Evolutionary conservation across 2,329 filamentous ascomycete species (phyloP), one percentile per base, ranked within the genome.

Genomic region (Colletotrichum incanum): DNA sequence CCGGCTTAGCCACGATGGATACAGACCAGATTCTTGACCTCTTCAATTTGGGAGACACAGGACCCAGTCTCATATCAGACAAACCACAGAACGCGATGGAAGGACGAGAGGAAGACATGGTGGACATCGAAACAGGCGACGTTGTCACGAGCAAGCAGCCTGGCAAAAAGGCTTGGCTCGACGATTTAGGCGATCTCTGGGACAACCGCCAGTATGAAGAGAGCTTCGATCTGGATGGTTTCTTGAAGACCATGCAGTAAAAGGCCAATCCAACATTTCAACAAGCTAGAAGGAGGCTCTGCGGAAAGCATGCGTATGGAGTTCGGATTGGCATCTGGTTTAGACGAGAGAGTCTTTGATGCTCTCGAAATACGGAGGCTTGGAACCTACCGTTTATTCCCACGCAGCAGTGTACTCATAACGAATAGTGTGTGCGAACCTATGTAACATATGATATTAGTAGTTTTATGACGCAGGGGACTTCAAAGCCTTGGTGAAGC

Each of bases 201-300:
- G 96, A 99, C 80, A 96, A 98, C 81, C 92, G 92, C 80, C 95
- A 98, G 85, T 99, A 99, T 82, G 95, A 98, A 83, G 96, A 99
- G 85, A 97, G 97, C 82, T 98, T 98, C 81, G 94, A 98, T 81
- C 85, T 99, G 76, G 95, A 98, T 78, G 95, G 94, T 4, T 99
- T 98, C 85, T 88, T 99, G 85, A 95, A 95, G 82, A 97, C 91
- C 76, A 98, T 99, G 94, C 94, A 94, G 72, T 88, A 79, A 79
- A 43, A 60, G 60, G 58, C 54, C 43, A 34, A 49, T 23, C 31
- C 58, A 31, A 26, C 14, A 55, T 37, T 41, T 52, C 37, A 55
- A 64, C 55, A 45, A 47, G 34, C 39, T 14, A 49, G 43, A 45
- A 18, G 34, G 47, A 60, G 55, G 20, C 31, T 55, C 39, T 20